phyloP scores from a whole-genome alignment of 805 yeast species.

The Candida odintsovae region DNA sequence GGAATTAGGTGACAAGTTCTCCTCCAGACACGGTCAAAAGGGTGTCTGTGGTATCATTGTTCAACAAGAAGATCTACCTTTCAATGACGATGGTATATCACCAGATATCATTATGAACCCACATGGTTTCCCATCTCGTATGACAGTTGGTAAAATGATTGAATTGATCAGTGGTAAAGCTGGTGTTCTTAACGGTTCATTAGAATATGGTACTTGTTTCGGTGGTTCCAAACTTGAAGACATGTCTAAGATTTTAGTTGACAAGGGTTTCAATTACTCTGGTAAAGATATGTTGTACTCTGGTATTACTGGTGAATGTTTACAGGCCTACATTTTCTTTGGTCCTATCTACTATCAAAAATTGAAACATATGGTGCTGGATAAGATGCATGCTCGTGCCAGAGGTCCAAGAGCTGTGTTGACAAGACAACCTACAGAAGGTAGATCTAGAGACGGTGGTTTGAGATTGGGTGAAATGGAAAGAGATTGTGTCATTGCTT shows the following conservation, averaged over 20 bases:
- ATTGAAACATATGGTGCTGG: constrained; percentile 97
- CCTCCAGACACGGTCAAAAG: constrained; percentile 97
- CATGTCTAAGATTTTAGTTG: constrained; percentile 85
- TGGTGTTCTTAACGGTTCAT: constrained; percentile 85
- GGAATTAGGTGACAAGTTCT: constrained; percentile 94
- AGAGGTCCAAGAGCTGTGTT: constrained; percentile 98
- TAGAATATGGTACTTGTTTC: constrained; percentile 96
- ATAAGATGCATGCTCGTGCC: constrained; percentile 99
- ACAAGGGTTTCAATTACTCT: constrained; percentile 87
- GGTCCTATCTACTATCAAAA: constrained; percentile 98
- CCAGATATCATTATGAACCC: constrained; percentile 99
- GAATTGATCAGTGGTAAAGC: constrained; percentile 96
- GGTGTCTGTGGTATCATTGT: constrained; percentile 99
- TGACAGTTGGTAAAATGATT: constrained; percentile 99
- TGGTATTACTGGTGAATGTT: constrained; percentile 95
- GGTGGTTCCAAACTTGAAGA: constrained; percentile 97
- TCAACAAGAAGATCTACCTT: constrained; percentile 94
- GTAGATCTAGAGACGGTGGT: constrained; percentile 99
- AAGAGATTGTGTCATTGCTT: constrained; percentile 98
- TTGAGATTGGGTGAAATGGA: constrained; percentile 99
- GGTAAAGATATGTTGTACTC: constrained; percentile 98
- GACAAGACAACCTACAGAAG: constrained; percentile 98
- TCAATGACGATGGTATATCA: constrained; percentile 82
- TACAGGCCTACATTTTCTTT: constrained; percentile 96
- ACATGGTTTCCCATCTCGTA: constrained; percentile 99